phyloP scores from a whole-genome alignment of 768 basidiomycete genomes.

The Fibroporia radiculosa region DNA sequence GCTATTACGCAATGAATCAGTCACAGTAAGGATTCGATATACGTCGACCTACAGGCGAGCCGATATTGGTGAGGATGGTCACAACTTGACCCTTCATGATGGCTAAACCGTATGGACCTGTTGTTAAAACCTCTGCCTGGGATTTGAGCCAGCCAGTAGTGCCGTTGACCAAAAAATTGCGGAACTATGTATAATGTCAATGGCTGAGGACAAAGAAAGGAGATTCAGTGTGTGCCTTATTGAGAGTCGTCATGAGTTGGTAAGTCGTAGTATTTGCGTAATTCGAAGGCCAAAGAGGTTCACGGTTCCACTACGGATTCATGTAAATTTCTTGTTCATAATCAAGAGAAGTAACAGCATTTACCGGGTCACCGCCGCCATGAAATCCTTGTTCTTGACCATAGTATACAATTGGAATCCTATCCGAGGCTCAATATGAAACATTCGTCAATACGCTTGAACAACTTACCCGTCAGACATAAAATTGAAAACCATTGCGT shows the following conservation, averaged over 20 bases:
- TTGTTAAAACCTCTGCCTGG: slow-evolving; percentile 42
- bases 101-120: slow-evolving; percentile 45
- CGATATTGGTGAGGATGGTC: slow-evolving; percentile 62
- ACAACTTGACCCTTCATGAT: slow-evolving; percentile 59
- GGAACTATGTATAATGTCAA: slow-evolving; percentile 32
- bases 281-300: slow-evolving; percentile 64
- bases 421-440: slow-evolving; percentile 9
- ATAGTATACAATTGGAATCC: slow-evolving; percentile 77
- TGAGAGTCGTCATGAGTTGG: slow-evolving; percentile 51
- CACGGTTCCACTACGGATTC: slow-evolving; percentile 55
- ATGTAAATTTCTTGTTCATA: slow-evolving; percentile 2
- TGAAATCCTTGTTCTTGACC: slow-evolving; percentile 71
- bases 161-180: slow-evolving; percentile 53
- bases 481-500: slow-evolving; percentile 68
- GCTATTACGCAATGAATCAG: slow-evolving; percentile 27
- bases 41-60: slow-evolving; percentile 48
- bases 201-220: too few species aligned
- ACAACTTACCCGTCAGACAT: slow-evolving; percentile 55
- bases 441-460: background rate
- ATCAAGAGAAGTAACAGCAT: slow-evolving; percentile 12
- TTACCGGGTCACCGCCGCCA: slow-evolving; percentile 60
- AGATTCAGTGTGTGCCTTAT: slow-evolving; percentile 49
- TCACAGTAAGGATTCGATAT: background rate
- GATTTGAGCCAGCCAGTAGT: slow-evolving; percentile 42
- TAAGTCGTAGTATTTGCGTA: slow-evolving; percentile 55